Base-by-base conservation (phyloP, 306 rosid genomes). In the Cucurbita ficifolia region DNA sequence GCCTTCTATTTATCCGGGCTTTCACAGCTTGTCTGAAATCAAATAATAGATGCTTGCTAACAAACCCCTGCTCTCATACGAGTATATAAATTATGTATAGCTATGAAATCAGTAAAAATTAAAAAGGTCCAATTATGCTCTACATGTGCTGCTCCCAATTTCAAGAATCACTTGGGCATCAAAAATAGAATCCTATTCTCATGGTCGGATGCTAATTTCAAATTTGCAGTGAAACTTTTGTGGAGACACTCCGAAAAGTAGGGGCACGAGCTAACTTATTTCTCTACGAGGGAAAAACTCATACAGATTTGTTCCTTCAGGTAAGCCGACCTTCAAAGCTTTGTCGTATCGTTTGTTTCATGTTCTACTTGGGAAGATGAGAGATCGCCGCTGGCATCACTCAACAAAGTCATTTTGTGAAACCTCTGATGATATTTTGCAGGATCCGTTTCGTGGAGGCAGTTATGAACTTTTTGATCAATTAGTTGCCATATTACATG, bases 391-490 rank as follows among this genome's bases (percentile, higher is more conserved):
- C 60, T 49, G 19, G 1, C 8, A 71, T 19, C 7, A 17, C 5
- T 51, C 0, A 17, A 10, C 55, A 10, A 35, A 5, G 59, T 52
- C 63, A 72, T 17, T 55, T 57, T 57, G 50, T 45, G 65, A 22
- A 55, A 10, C 53, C 14, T 45, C 5, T 74, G 18, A 8, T 35
- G 5, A 22, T 62, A 49, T 11, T 76, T 56, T 70, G 29, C 88
- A 95, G 99, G 99, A 95, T 85, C 99, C 99, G 24, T 77, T 95
- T 16, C 86, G 97, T 78, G 99, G 99, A 11, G 99, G 99, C 48
- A 86, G 79, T 77, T 94, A 94, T 46, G 95, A 83, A 60, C 77
- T 87, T 78, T 91, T 94, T 75, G 97, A 94, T 50, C 84, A 83
- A 24, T 12, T 84, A 64, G 82, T 94, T 83, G 60, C 92, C 43